phyloP scores from a whole-genome alignment of 768 basidiomycete genomes.

The Mycena metata region DNA sequence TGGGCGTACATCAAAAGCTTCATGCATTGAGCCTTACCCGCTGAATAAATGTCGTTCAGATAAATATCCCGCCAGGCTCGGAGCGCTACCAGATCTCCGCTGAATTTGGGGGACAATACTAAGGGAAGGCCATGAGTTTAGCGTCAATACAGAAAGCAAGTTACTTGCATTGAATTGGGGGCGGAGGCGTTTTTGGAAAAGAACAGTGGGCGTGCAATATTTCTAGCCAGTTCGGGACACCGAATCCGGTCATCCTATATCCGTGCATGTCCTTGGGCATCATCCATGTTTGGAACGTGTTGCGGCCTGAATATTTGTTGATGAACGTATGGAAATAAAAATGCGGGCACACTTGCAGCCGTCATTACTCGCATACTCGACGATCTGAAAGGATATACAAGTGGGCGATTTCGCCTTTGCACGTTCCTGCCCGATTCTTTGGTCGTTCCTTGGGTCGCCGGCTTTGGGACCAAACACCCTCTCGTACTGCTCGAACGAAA shows the following conservation, averaged over 20 bases:
- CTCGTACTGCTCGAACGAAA: constrained; percentile 36
- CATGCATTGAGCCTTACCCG: constrained; percentile 13
- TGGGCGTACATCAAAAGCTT: constrained; percentile 9
- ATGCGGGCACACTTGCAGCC: constrained; percentile 23
- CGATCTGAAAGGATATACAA: constrained; percentile 38
- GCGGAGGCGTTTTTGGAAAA: constrained; percentile 21
- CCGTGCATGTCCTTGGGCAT: constrained; percentile 36
- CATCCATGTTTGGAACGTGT: constrained; percentile 38
- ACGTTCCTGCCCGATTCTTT: constrained; percentile 37
- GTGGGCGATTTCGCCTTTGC: constrained; percentile 28
- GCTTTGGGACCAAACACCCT: constrained; percentile 9
- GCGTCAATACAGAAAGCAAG: not conserved
- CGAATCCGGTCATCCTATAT: constrained; percentile 34
- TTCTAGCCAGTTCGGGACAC: constrained; percentile 32
- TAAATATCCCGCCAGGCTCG: constrained; percentile 32
- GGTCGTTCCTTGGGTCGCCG: constrained; percentile 33
- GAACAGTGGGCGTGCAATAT: constrained; percentile 28
- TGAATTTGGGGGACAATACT: constrained; percentile 25
- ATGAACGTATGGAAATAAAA: not conserved
- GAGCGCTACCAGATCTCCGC: constrained; percentile 25
- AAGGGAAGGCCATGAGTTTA: not conserved
- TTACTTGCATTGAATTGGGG: constrained; percentile 25
- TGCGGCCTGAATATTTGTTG: constrained; percentile 26
- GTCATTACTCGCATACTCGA: constrained; percentile 28
- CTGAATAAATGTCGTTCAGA: constrained; percentile 28